Evolutionary conservation across 306 rosid genomes (phyloP).

Genomic region (Chamaecrista fasciculata): DNA sequence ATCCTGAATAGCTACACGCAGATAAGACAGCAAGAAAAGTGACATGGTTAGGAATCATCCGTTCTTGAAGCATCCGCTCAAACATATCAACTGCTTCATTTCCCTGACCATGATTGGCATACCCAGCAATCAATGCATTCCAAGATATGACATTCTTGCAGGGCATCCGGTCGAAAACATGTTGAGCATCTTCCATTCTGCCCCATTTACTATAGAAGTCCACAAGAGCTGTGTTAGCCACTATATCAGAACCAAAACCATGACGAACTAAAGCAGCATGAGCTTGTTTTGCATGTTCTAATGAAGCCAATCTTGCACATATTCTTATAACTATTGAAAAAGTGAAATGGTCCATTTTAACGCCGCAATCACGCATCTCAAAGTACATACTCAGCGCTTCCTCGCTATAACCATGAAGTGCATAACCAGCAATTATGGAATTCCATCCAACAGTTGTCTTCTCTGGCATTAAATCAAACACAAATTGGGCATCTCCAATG

Average conservation of each 20-base stretch:
- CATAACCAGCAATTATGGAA: constrained; percentile 80
- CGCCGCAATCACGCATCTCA: constrained; percentile 68
- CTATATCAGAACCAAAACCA: constrained; percentile 69
- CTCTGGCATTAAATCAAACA: constrained; percentile 71
- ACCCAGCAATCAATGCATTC: constrained; percentile 89
- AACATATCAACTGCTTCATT: constrained; percentile 70
- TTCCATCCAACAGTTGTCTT: constrained; percentile 87
- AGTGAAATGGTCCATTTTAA: constrained; percentile 73
- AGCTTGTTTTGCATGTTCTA: constrained; percentile 77
- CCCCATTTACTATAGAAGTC: constrained; percentile 98
- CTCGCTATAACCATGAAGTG: constrained; percentile 81
- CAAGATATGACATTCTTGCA: constrained; percentile 70
- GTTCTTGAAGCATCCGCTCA: constrained; percentile 67
- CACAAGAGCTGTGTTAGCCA: constrained; percentile 76
- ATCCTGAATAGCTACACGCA: constrained; percentile 82
- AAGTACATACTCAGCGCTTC: constrained; percentile 64
- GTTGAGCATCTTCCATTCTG: constrained; percentile 69
- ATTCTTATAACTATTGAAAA: constrained; percentile 73
- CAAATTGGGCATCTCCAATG: constrained; percentile 74
- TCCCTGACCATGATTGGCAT: constrained; percentile 79
- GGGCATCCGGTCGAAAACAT: constrained; percentile 72
- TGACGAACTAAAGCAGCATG: constrained; percentile 83
- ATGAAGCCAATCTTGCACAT: constrained; percentile 80
- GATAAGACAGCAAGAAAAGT: constrained; percentile 83
- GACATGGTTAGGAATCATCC: constrained; percentile 74